A percentile compares a stretch with the other conserved stretches of the same genome.
Conservation (phyloP, 2,329 filamentous ascomycete genomes). For the Botrytis fabae region DNA sequence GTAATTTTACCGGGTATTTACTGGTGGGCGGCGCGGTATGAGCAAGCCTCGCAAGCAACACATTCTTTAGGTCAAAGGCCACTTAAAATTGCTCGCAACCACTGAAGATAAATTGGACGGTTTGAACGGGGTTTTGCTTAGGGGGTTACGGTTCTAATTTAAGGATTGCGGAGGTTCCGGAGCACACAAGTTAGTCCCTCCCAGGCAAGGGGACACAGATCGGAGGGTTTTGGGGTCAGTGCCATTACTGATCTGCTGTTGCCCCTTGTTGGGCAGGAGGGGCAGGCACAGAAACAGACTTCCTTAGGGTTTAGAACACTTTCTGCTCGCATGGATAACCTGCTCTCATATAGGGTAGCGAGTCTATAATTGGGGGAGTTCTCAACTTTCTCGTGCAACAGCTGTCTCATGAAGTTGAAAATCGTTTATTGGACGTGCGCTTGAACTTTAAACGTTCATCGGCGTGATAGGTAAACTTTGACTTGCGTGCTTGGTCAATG, state of each 20-base stretch:
- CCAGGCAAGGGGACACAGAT: background rate
- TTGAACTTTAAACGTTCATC: conserved; percentile 16
- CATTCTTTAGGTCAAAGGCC: background rate
- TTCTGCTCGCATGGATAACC: conserved; percentile 1
- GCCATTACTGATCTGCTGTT: background rate
- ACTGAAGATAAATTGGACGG: background rate
- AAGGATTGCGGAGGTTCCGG: conserved; percentile 6
- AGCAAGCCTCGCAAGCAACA: background rate
- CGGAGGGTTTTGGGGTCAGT: background rate
- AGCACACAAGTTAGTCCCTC: background rate
- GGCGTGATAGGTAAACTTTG: background rate
- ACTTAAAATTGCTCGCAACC: background rate
- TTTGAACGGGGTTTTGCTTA: background rate
- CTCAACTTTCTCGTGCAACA: conserved; percentile 6
- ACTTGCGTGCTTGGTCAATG: background rate
- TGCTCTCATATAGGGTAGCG: conserved; percentile 5
- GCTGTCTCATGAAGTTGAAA: conserved; percentile 1
- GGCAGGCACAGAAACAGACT: conserved; percentile 8
- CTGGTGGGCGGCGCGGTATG: background rate
- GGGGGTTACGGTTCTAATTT: background rate
- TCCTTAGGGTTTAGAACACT: background rate
- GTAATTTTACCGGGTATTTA: background rate
- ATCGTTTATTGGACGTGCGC: conserved; percentile 12
- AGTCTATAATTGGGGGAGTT: conserved; percentile 6
- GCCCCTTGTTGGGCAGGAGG: background rate